Evolutionary conservation across 371 early-diverging fungal species (phyloP).

Genomic region (Mucor piriformis): DNA sequence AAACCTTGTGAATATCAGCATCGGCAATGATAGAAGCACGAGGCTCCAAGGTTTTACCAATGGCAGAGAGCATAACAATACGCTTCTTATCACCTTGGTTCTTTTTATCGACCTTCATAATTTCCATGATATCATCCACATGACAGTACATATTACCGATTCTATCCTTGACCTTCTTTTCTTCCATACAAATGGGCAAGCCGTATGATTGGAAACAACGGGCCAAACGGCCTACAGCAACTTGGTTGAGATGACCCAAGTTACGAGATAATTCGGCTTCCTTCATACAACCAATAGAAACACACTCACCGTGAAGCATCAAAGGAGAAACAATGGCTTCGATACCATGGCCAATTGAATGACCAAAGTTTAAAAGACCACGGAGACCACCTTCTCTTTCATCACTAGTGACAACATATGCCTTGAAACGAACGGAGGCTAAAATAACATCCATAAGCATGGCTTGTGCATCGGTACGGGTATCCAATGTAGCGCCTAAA

Average conservation of each 20-base stretch:
- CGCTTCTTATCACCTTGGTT: constrained; percentile 91
- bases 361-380: constrained; percentile 96
- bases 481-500: constrained; percentile 62
- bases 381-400: constrained; percentile 95
- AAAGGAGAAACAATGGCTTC: constrained; percentile 92
- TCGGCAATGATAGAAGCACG: constrained; percentile 85
- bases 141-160: constrained; percentile 69
- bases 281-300: constrained; percentile 92
- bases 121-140: constrained; percentile 83
- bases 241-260: constrained; percentile 85
- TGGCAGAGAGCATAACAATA: constrained; percentile 84
- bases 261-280: constrained; percentile 94
- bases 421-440: constrained; percentile 91
- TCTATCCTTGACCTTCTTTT: constrained; percentile 70
- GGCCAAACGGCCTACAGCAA: constrained; percentile 87
- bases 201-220: constrained; percentile 88
- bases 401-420: constrained; percentile 93
- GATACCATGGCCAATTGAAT: constrained; percentile 95
- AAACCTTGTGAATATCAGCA: constrained; percentile 77
- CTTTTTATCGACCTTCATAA: constrained; percentile 96
- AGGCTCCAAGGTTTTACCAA: constrained; percentile 86
- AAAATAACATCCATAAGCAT: constrained; percentile 84
- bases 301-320: constrained; percentile 96
- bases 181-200: constrained; percentile 83
- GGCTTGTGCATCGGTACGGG: constrained; percentile 64